A percentile compares a stretch with the other conserved stretches of the same genome.
These are phyloP conservation scores for Pholiota conissans DNA, from an alignment of 768 basidiomycete species.

Conservation along the genomic window DNA sequence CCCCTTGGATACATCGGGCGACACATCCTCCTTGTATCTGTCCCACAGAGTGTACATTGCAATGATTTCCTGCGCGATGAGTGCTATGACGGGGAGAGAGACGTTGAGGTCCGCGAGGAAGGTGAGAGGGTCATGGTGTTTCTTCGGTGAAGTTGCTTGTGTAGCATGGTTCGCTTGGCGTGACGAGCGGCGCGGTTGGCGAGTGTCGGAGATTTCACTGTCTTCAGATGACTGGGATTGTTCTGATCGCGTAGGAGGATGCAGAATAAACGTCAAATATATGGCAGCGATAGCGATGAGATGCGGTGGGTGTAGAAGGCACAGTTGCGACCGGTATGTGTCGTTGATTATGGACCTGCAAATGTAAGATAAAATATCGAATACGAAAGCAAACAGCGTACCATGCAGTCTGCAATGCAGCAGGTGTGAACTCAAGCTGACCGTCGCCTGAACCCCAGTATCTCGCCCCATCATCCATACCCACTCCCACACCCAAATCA, in stretches of 20 bases:
- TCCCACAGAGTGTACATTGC: conserved; percentile 90
- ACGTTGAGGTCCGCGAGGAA: conserved; percentile 90
- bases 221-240: conserved; percentile 8
- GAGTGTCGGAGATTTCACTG: conserved; percentile 14
- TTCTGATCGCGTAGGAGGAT: conserved; percentile 49
- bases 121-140: conserved; percentile 67
- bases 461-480: conserved; percentile 52
- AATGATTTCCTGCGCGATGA: conserved; percentile 89
- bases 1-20: conserved; percentile 32
- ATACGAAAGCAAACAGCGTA: conserved; percentile 30
- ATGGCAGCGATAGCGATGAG: conserved; percentile 91
- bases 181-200: conserved; percentile 39
- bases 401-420: conserved; percentile 91
- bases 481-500: conserved; percentile 49
- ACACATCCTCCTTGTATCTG: conserved; percentile 67
- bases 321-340: conserved; percentile 90
- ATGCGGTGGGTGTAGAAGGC: conserved; percentile 94
- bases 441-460: conserved; percentile 86
- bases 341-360: conserved; percentile 97
- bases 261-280: conserved; percentile 82
- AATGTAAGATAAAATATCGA: conserved; percentile 48
- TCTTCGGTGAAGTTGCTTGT: conserved; percentile 29
- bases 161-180: conserved; percentile 30
- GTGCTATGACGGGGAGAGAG: conserved; percentile 76
- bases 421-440: conserved; percentile 71